These are phyloP conservation scores for Fusarium pseudonygamai DNA, from an alignment of 2,329 filamentous ascomycete genomes.

Conservation along the genomic window DNA sequence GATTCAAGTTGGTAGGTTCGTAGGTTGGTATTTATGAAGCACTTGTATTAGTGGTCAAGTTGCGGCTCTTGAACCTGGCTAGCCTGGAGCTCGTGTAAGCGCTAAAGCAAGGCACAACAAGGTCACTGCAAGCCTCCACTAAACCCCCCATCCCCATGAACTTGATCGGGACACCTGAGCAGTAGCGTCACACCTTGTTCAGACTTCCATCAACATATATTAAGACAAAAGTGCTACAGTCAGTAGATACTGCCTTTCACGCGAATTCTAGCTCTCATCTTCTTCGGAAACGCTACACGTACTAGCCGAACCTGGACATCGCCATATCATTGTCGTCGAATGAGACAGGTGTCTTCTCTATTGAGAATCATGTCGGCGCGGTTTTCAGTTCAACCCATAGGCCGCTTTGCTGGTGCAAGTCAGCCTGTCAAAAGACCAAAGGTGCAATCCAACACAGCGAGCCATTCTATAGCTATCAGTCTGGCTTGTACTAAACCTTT, in stretches of 20 bases:
- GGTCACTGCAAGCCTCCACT: conserved; percentile 2
- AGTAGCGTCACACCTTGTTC: conserved; percentile 3
- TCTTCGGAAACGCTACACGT: background rate
- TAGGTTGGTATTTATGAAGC: background rate
- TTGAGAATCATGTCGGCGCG: conserved; percentile 41
- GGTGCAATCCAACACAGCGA: conserved; percentile 54
- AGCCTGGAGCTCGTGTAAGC: background rate
- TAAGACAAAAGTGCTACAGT: background rate
- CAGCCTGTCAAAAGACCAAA: conserved; percentile 79
- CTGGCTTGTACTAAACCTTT: conserved; percentile 3
- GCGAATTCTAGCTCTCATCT: background rate
- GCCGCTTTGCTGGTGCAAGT: conserved; percentile 72
- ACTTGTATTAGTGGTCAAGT: background rate
- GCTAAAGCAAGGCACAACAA: background rate
- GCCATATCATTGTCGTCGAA: background rate
- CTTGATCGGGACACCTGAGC: conserved; percentile 3
- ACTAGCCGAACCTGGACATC: background rate
- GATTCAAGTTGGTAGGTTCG: background rate
- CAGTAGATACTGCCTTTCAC: background rate
- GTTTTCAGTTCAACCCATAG: conserved; percentile 76
- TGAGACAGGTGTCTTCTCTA: background rate
- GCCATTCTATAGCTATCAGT: background rate
- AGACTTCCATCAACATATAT: background rate
- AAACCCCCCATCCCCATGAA: background rate
- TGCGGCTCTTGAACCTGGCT: background rate